phyloP scores from a whole-genome alignment of 2,329 filamentous ascomycete species.

The Conoideocrella luteorostrata region DNA sequence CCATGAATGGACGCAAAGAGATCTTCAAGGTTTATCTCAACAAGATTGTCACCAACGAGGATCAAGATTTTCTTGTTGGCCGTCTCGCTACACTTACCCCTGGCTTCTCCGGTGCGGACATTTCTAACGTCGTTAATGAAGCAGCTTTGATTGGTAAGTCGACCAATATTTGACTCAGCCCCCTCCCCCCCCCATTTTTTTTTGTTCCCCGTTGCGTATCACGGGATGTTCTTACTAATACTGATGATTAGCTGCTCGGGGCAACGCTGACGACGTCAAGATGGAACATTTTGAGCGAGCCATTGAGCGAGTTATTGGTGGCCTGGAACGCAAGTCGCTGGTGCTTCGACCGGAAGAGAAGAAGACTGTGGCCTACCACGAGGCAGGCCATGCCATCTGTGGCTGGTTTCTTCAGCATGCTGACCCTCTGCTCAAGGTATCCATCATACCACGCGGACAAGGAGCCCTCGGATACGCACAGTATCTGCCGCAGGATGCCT shows the following conservation, averaged over 20 bases:
- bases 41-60: conserved; percentile 90
- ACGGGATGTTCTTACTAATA: conserved; percentile 13
- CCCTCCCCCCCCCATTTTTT: too few species aligned
- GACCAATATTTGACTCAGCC: too few species aligned
- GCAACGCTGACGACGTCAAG: conserved; percentile 70
- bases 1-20: conserved; percentile 92
- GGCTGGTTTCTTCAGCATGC: conserved; percentile 96
- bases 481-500: conserved; percentile 90
- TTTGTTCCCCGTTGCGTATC: not conserved
- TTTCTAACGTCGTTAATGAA: conserved; percentile 97
- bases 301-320: conserved; percentile 94
- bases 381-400: conserved; percentile 96
- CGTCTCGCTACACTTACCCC: conserved; percentile 88
- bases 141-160: conserved; percentile 88
- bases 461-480: conserved; percentile 94
- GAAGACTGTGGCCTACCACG: conserved; percentile 93
- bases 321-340: conserved; percentile 93
- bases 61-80: conserved; percentile 80
- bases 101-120: conserved; percentile 95
- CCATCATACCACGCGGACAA: conserved; percentile 93
- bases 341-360: conserved; percentile 93
- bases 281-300: conserved; percentile 95
- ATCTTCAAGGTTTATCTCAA: conserved; percentile 93
- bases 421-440: conserved; percentile 96
- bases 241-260: conserved; percentile 62